Conservation (phyloP, 768 basidiomycete species). For the Mycena alexandri region DNA sequence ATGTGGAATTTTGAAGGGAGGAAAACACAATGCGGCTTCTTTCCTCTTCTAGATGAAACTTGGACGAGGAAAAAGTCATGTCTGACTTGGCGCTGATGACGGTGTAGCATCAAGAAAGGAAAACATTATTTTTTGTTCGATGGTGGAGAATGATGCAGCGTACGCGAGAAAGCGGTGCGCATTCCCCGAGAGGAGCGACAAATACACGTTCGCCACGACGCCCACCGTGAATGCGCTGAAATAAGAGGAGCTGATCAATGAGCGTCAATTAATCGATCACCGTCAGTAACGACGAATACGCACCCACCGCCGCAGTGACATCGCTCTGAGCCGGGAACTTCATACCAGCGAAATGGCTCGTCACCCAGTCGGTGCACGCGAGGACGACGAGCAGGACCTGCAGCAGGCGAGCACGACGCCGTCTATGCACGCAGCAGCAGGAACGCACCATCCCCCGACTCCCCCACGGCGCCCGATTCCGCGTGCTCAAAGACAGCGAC, state of each 20-base stretch:
- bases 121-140: no score
- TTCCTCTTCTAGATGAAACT: no score
- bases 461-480: slow-evolving; percentile 72
- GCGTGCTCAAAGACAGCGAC: slow-evolving; percentile 74
- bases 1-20: no score
- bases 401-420: not conserved
- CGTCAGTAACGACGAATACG: slow-evolving; percentile 35
- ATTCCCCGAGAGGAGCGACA: slow-evolving; percentile 77
- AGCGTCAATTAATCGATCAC: no score
- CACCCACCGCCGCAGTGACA: slow-evolving; percentile 82
- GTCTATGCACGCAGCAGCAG: slow-evolving; percentile 14
- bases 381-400: slow-evolving; percentile 60
- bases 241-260: no score
- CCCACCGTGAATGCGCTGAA: slow-evolving; percentile 85
- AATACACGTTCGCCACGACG: slow-evolving; percentile 82
- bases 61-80: no score
- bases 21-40: no score
- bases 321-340: slow-evolving; percentile 79
- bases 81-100: no score
- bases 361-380: slow-evolving; percentile 81
- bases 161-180: no score
- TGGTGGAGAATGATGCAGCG: no score
- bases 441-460: slow-evolving; percentile 67
- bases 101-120: no score
- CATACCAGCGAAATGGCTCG: slow-evolving; percentile 77